Percentiles rank a stretch among this genome's conserved stretches.
Evolutionary conservation across 257 asterid species (phyloP).

Genomic region (Agastache rugosa): DNA sequence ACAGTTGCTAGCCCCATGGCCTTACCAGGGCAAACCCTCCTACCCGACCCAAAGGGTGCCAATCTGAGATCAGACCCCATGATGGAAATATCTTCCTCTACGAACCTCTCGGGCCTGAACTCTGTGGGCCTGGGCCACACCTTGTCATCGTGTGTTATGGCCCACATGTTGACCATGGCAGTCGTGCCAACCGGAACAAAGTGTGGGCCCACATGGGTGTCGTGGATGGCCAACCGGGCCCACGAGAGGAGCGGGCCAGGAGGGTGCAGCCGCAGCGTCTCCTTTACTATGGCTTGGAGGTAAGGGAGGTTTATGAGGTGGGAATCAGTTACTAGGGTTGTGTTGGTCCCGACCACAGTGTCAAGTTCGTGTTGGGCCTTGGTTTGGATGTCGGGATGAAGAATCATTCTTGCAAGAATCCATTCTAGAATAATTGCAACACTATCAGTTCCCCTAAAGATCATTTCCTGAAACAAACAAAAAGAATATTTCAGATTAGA

Average conservation of each 20-base stretch:
- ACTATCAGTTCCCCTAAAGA: slow-evolving; percentile 77
- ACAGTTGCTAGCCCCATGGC: slow-evolving; percentile 62
- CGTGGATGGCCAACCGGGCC: slow-evolving; percentile 77
- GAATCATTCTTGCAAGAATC: slow-evolving; percentile 92
- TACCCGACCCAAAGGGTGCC: slow-evolving; percentile 75
- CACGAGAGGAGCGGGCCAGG: slow-evolving; percentile 90
- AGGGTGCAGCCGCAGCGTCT: slow-evolving; percentile 74
- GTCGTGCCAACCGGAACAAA: slow-evolving; percentile 73
- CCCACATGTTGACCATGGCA: slow-evolving; percentile 93
- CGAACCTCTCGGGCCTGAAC: slow-evolving; percentile 64
- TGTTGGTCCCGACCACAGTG: slow-evolving; percentile 37
- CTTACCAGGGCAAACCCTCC: slow-evolving; percentile 79
- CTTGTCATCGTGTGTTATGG: slow-evolving; percentile 60
- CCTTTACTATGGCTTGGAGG: slow-evolving; percentile 69
- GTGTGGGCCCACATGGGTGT: slow-evolving; percentile 56
- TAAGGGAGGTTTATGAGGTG: slow-evolving; percentile 63
- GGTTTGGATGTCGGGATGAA: slow-evolving; percentile 71
- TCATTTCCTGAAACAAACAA: slow-evolving; percentile 61
- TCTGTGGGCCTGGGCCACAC: slow-evolving; percentile 59
- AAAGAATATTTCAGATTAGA: slow-evolving; percentile 8
- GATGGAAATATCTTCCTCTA: slow-evolving; percentile 52
- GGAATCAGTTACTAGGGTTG: slow-evolving; percentile 43
- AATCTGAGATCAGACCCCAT: slow-evolving; percentile 72
- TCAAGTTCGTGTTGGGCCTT: slow-evolving; percentile 68
- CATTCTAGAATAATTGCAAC: slow-evolving; percentile 81